phyloP scores from a whole-genome alignment of 2,329 filamentous ascomycete species.

The Diaporthe nobilis region DNA sequence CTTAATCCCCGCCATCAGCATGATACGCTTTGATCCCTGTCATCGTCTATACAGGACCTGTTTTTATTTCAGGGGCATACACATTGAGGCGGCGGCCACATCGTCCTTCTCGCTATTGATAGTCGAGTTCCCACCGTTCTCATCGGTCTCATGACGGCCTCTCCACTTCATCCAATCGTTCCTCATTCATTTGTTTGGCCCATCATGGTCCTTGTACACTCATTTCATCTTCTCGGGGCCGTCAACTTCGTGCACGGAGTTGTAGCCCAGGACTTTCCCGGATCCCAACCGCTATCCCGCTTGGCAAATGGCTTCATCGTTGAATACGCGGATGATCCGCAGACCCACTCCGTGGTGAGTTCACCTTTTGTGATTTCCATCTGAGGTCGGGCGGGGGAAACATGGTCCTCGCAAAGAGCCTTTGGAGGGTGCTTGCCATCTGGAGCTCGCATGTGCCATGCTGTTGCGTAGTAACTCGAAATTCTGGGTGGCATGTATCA shows the following conservation, averaged over 20 bases:
- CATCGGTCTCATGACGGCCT: background rate
- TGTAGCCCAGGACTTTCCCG: slow-evolving; percentile 3
- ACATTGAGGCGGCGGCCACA: background rate
- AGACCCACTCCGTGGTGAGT: slow-evolving; percentile 18
- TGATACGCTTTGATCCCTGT: slow-evolving; percentile 8
- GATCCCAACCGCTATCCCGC: slow-evolving; percentile 7
- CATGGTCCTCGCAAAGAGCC: background rate
- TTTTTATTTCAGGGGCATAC: background rate
- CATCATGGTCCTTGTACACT: slow-evolving; percentile 11
- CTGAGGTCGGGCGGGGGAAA: background rate
- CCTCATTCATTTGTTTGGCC: background rate
- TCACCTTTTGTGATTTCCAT: background rate
- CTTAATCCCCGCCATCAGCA: background rate
- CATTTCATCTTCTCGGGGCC: slow-evolving; percentile 16
- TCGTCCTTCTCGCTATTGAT: background rate
- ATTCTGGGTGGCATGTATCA: background rate
- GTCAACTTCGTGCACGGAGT: slow-evolving; percentile 14
- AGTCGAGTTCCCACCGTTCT: background rate
- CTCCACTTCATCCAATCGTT: background rate
- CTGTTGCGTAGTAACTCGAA: background rate
- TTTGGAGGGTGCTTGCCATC: background rate
- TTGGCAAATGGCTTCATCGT: slow-evolving; percentile 36
- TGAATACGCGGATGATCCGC: slow-evolving; percentile 28
- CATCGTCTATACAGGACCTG: background rate
- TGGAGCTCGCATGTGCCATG: background rate